Evolutionary conservation across 176 grass and related monocot species (phyloP).

Genomic region (Lolium perenne): DNA sequence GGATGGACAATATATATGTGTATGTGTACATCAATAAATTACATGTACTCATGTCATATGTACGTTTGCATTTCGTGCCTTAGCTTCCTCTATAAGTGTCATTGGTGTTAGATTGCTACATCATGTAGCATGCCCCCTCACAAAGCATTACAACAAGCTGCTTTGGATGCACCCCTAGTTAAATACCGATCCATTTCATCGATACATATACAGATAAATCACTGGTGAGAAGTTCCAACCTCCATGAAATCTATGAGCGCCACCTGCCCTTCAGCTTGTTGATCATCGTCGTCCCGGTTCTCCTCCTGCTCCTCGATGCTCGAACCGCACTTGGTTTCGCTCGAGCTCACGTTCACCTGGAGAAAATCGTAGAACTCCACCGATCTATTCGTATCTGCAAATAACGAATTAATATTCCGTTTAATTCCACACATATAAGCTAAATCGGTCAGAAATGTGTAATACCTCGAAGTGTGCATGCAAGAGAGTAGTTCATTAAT

Average conservation of each 20-base stretch:
- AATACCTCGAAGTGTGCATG: not conserved
- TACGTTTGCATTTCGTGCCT: constrained; percentile 44
- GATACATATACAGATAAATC: constrained; percentile 48
- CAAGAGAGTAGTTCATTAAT: not conserved
- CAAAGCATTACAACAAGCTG: constrained; percentile 67
- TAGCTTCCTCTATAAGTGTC: constrained; percentile 59
- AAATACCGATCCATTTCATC: constrained; percentile 36
- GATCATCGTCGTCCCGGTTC: constrained; percentile 34
- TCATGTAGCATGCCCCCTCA: constrained; percentile 49
- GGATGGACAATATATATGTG: constrained; percentile 24
- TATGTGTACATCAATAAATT: constrained; percentile 58
- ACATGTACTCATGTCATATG: constrained; percentile 62
- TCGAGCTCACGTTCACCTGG: constrained; percentile 78
- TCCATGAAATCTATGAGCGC: constrained; percentile 92
- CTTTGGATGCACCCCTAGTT: constrained; percentile 60
- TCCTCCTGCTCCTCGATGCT: constrained; percentile 86
- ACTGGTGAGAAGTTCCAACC: constrained; percentile 68
- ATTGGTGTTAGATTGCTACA: constrained; percentile 59
- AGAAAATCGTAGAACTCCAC: constrained; percentile 92
- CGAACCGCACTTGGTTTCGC: constrained; percentile 78
- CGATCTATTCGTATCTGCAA: constrained; percentile 62
- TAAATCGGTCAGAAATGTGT: not conserved
- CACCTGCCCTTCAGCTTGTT: constrained; percentile 48
- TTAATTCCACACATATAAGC: not conserved
- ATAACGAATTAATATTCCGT: not conserved